A percentile compares a stretch with the other conserved stretches of the same genome.
These are phyloP conservation scores for Plasmodium ovale DNA, from an alignment of 169 alveolate species.

Conservation along the genomic window DNA sequence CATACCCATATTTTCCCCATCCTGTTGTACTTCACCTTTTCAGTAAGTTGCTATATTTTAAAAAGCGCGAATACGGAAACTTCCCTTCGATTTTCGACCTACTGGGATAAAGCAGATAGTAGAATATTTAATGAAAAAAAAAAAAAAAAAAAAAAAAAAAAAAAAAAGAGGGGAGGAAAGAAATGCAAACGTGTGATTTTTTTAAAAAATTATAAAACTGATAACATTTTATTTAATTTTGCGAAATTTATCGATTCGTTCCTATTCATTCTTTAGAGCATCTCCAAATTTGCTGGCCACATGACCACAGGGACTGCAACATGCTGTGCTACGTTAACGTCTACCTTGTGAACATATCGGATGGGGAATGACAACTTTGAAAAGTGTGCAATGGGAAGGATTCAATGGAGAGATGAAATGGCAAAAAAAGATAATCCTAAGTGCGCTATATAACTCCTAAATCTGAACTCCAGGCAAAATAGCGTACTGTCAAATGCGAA, in stretches of 20 bases:
- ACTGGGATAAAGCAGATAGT: constrained; percentile 73
- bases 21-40: not conserved
- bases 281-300: constrained; percentile 73
- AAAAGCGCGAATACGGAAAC: constrained; percentile 46
- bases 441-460: too few relatives aligned
- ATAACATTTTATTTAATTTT: not conserved
- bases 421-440: not conserved
- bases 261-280: constrained; percentile 28
- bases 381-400: too few relatives aligned
- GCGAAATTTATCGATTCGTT: not conserved
- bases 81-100: constrained; percentile 62
- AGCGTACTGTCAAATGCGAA: too few relatives aligned
- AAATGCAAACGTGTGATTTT: not conserved
- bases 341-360: constrained; percentile 32
- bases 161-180: not conserved
- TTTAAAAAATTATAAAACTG: not conserved
- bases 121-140: constrained; percentile 5
- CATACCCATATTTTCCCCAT: not conserved
- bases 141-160: constrained; percentile 13
- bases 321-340: constrained; percentile 59
- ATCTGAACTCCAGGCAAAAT: too few relatives aligned
- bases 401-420: constrained; percentile 2
- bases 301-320: constrained; percentile 49
- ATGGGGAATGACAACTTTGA: too few relatives aligned
- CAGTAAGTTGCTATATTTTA: constrained; percentile 75